Conservation (phyloP, 108 stramenopile genomes). For the Seminavis robusta region DNA sequence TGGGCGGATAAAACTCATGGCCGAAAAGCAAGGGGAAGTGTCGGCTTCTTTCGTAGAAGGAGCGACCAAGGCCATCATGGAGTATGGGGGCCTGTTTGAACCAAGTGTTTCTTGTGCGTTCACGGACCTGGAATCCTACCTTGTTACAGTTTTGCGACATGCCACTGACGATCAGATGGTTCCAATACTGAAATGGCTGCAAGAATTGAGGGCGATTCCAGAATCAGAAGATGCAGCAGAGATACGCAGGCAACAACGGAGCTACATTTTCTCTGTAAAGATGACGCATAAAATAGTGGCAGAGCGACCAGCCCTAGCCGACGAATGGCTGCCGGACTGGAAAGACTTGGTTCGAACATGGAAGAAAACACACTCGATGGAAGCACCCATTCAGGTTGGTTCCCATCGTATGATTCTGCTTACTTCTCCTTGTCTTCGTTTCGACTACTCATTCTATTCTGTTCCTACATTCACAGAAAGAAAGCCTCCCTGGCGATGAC, state of each 20-base stretch:
- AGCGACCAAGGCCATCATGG: constrained; percentile 26
- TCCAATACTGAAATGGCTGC: constrained; percentile 1
- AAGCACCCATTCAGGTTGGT: constrained; percentile 5
- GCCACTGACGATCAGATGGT: neutral
- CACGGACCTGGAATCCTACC: constrained; percentile 57
- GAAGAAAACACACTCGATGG: constrained; percentile 24
- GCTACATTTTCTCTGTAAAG: constrained; percentile 61
- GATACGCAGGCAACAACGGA: constrained; percentile 40
- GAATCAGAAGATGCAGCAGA: constrained; percentile 23
- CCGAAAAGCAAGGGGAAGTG: no score
- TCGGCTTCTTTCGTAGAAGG: constrained; percentile 8
- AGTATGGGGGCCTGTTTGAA: constrained; percentile 52
- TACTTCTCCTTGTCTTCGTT: no score
- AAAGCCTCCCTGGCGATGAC: constrained; percentile 76
- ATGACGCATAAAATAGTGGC: constrained; percentile 42
- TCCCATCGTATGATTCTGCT: no score
- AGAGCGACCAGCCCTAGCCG: constrained; percentile 9
- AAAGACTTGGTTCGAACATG: constrained; percentile 34
- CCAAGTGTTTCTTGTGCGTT: constrained; percentile 58
- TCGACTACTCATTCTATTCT: no score
- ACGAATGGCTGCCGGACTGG: constrained; percentile 31
- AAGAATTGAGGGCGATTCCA: constrained; percentile 21
- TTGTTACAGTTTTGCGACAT: constrained; percentile 12
- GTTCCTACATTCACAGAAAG: constrained; percentile 50
- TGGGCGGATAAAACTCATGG: neutral